These are phyloP conservation scores for Microbotryum intermedium DNA, from an alignment of 1,284 basidiomycete genomes.

Conservation along the genomic window DNA sequence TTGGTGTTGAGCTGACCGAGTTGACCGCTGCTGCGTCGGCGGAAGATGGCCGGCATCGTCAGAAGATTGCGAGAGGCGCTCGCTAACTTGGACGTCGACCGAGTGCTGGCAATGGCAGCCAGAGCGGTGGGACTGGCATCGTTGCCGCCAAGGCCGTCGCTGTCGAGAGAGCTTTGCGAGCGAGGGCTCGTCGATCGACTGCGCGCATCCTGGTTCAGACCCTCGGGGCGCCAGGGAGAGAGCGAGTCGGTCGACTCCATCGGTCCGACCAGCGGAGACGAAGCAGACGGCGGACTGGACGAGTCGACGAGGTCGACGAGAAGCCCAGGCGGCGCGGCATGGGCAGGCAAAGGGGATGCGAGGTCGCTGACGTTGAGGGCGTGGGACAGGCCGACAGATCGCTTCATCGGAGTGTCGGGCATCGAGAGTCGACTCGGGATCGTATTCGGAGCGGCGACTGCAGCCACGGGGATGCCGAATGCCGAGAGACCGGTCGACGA, in stretches of 20 bases:
- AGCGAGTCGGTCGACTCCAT: constrained; percentile 7
- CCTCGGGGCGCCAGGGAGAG: constrained; percentile 7
- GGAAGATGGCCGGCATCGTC: constrained; percentile 20
- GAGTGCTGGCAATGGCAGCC: too few relatives aligned
- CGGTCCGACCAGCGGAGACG: not conserved
- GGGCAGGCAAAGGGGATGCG: too few relatives aligned
- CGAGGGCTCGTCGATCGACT: too few relatives aligned
- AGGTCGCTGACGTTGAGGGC: not conserved
- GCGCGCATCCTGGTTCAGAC: too few relatives aligned
- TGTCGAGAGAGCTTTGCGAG: too few relatives aligned
- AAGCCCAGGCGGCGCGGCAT: not conserved
- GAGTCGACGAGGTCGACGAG: not conserved
- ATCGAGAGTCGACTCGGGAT: constrained; percentile 25
- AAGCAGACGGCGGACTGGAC: not conserved
- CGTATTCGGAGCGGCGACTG: not conserved
- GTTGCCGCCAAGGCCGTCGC: too few relatives aligned
- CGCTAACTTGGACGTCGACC: too few relatives aligned
- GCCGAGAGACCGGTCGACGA: too few relatives aligned
- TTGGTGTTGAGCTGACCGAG: constrained; percentile 5
- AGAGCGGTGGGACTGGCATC: too few relatives aligned
- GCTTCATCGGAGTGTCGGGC: constrained; percentile 41
- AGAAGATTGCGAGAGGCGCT: too few relatives aligned
- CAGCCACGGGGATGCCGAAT: not conserved
- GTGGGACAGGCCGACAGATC: constrained; percentile 13
- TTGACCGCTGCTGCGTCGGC: constrained; percentile 31